phyloP scores from a whole-genome alignment of 2,329 filamentous ascomycete genomes.

The Fusarium odoratissimum region DNA sequence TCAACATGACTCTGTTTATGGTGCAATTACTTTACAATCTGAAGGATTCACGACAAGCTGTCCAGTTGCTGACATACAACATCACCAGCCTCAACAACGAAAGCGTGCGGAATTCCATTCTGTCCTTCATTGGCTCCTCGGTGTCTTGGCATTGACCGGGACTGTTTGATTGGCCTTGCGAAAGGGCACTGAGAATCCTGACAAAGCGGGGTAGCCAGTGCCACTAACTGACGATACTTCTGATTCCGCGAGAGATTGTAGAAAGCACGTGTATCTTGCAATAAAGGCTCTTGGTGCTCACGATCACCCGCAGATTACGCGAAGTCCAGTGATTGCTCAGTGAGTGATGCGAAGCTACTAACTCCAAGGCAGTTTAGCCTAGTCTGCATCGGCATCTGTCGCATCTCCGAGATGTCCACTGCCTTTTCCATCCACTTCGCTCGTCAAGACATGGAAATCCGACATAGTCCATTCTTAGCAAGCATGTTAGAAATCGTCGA shows the following conservation, averaged over 20 bases:
- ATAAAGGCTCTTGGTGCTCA: not conserved
- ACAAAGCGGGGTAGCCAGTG: rapidly evolving
- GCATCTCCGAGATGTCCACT: not conserved
- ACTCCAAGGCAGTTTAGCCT: not conserved
- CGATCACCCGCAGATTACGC: not conserved
- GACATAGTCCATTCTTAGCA: slow-evolving; percentile 2
- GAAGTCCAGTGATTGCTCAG: not conserved
- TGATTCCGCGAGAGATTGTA: too few relatives aligned
- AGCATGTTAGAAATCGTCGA: not conserved
- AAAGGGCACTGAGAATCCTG: too few relatives aligned
- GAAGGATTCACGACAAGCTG: not conserved
- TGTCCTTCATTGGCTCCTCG: not conserved
- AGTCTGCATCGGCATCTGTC: not conserved
- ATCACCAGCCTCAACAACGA: not conserved
- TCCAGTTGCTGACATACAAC: not conserved
- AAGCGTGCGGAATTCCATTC: not conserved
- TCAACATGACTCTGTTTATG: not conserved
- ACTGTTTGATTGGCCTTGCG: not conserved
- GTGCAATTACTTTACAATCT: not conserved
- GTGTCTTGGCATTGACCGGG: slow-evolving; percentile 24
- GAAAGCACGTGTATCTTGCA: too few relatives aligned
- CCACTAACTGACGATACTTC: not conserved
- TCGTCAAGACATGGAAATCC: slow-evolving; percentile 1
- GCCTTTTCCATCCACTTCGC: not conserved
- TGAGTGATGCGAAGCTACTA: not conserved